These are phyloP conservation scores for Zygoascus flipseniorum DNA, from an alignment of 805 yeast genomes.

Conservation along the genomic window DNA sequence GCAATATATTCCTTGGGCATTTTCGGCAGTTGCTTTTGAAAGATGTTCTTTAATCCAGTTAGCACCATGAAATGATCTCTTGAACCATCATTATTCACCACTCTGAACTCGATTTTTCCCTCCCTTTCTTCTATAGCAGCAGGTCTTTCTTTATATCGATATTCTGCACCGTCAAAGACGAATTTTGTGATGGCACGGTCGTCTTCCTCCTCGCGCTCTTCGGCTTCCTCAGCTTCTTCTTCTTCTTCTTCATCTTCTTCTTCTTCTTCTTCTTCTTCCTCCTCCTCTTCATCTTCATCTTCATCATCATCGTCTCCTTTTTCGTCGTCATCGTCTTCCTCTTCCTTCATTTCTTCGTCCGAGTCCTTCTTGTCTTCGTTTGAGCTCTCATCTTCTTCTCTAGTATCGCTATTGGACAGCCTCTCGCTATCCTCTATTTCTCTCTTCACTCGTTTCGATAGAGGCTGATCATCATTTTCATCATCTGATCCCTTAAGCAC, in stretches of 20 bases:
- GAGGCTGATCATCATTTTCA: slow-evolving; percentile 20
- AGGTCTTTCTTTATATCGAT: slow-evolving; percentile 84
- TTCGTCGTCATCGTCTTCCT: slow-evolving; percentile 7
- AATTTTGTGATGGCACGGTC: slow-evolving; percentile 38
- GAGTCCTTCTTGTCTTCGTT: slow-evolving; percentile 5
- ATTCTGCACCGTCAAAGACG: slow-evolving; percentile 67
- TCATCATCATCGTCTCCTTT: slow-evolving; percentile 6
- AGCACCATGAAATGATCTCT: slow-evolving; percentile 81
- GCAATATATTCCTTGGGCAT: slow-evolving; percentile 98
- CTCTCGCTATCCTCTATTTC: slow-evolving; percentile 25
- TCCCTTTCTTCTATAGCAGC: slow-evolving; percentile 91
- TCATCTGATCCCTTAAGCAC: slow-evolving; percentile 1
- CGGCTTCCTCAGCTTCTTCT: slow-evolving; percentile 19
- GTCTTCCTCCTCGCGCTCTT: slow-evolving; percentile 22
- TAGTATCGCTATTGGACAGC: slow-evolving; percentile 3
- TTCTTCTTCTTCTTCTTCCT: slow-evolving; percentile 7
- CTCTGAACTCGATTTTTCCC: slow-evolving; percentile 89
- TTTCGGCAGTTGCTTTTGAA: slow-evolving; percentile 94
- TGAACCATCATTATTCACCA: slow-evolving; percentile 89
- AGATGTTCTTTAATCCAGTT: slow-evolving; percentile 91
- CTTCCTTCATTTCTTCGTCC: slow-evolving; percentile 7
- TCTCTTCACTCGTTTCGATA: slow-evolving; percentile 25
- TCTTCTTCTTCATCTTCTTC: slow-evolving; percentile 25
- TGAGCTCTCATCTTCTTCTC: slow-evolving; percentile 7
- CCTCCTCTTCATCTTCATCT: slow-evolving; percentile 11